Percentiles rank a stretch among this genome's conserved stretches.
Evolutionary conservation across 2,329 filamentous ascomycete species (phyloP).

Genomic region (Colletotrichum orchidophilum): DNA sequence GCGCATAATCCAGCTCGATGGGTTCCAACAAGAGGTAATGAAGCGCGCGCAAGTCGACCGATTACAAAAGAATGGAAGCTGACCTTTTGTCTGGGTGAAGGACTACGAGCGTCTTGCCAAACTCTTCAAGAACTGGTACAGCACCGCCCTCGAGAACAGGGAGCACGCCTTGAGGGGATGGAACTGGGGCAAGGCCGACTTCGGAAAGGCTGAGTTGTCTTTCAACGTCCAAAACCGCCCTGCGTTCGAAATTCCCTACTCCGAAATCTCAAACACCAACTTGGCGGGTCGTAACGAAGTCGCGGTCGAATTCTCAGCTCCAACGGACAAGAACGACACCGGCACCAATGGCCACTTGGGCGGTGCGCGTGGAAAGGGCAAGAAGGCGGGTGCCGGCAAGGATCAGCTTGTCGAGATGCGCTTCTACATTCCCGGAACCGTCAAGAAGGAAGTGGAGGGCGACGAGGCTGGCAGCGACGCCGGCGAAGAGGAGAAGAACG

Average conservation of each 20-base stretch:
- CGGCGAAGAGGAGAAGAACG: slow-evolving; percentile 86
- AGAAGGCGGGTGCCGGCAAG: slow-evolving; percentile 86
- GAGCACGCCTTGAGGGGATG: slow-evolving; percentile 96
- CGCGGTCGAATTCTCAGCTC: slow-evolving; percentile 89
- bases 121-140: slow-evolving; percentile 98
- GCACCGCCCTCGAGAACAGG: slow-evolving; percentile 88
- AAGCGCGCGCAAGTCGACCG: slow-evolving; percentile 39
- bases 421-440: slow-evolving; percentile 95
- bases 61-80: background rate
- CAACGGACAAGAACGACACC: slow-evolving; percentile 75
- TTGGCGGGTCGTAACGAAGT: slow-evolving; percentile 97
- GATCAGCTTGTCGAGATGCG: slow-evolving; percentile 99
- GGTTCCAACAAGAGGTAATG: slow-evolving; percentile 84
- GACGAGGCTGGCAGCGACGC: slow-evolving; percentile 76
- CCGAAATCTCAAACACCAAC: slow-evolving; percentile 98
- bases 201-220: slow-evolving; percentile 91
- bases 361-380: slow-evolving; percentile 79
- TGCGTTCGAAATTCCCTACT: slow-evolving; percentile 96
- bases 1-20: slow-evolving; percentile 91
- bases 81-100: slow-evolving; percentile 46
- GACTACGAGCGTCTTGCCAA: slow-evolving; percentile 92
- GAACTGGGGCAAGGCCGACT: slow-evolving; percentile 99
- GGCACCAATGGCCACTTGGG: slow-evolving; percentile 78
- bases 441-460: slow-evolving; percentile 78
- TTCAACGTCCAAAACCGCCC: slow-evolving; percentile 98